phyloP scores from a whole-genome alignment of 257 asterid genomes.

The Eustoma russellianum region DNA sequence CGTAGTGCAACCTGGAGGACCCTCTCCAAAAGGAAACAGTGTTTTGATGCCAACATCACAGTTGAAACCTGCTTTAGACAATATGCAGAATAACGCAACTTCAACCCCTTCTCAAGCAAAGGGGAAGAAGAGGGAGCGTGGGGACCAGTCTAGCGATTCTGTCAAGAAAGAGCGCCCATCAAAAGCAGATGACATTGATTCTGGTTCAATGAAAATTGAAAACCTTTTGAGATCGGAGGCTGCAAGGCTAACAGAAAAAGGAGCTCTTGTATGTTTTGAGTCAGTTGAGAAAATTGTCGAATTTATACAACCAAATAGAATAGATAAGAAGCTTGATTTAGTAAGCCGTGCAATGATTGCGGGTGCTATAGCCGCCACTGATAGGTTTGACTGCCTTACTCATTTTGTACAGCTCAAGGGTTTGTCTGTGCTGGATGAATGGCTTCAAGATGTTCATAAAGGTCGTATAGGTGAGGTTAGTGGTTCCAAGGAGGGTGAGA shows the following conservation, averaged over 20 bases:
- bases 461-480: conserved; percentile 44
- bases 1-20: conserved; percentile 52
- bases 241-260: conserved; percentile 61
- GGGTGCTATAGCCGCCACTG: conserved; percentile 67
- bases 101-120: conserved; percentile 53
- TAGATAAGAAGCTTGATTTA: conserved; percentile 57
- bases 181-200: conserved; percentile 50
- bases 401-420: conserved; percentile 74
- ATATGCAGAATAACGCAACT: conserved; percentile 42
- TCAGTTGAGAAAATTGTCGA: conserved; percentile 84
- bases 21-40: conserved; percentile 54
- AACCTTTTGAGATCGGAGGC: conserved; percentile 48
- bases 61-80: conserved; percentile 49
- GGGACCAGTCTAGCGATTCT: conserved; percentile 49
- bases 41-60: conserved; percentile 45
- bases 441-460: conserved; percentile 91
- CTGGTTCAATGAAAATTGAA: conserved; percentile 35
- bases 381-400: conserved; percentile 62
- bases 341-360: conserved; percentile 61
- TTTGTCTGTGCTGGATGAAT: conserved; percentile 64
- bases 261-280: conserved; percentile 53
- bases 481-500: conserved; percentile 46
- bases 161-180: conserved; percentile 56
- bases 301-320: conserved; percentile 52
- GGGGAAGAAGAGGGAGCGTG: conserved; percentile 89